These are phyloP conservation scores for Neostapfia colusana DNA, from an alignment of 176 grass and related monocot species.

Conservation along the genomic window DNA sequence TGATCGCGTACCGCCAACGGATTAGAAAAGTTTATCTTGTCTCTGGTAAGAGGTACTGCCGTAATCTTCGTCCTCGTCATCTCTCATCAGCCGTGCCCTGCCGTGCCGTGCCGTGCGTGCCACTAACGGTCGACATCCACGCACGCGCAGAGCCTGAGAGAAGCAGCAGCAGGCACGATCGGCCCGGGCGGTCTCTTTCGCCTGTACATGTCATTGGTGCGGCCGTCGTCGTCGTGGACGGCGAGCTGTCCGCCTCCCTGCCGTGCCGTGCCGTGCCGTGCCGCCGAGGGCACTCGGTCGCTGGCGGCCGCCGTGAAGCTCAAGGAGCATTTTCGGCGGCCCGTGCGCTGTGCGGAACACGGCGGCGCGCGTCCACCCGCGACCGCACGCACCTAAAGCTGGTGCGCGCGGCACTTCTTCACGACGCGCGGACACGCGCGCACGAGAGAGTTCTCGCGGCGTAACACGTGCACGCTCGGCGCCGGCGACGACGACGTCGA, in stretches of 20 bases:
- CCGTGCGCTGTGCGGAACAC: conserved; percentile 21
- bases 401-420: background rate
- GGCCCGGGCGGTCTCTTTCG: no score
- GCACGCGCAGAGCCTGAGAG: no score
- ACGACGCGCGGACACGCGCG: no score
- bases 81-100: no score
- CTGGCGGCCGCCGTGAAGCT: background rate
- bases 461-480: conserved; percentile 37
- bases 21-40: background rate
- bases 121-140: background rate
- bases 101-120: no score
- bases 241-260: conserved; percentile 3
- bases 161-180: background rate
- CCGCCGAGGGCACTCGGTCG: conserved; percentile 31
- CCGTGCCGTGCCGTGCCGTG: conserved; percentile 36
- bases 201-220: background rate
- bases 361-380: background rate
- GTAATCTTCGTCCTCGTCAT: background rate
- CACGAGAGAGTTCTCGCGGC: background rate
- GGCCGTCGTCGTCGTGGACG: conserved; percentile 26
- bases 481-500: background rate
- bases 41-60: background rate
- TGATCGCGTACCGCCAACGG: background rate
- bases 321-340: background rate
- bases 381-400: background rate